Conservation (phyloP, 208 protist species). For the Blastocrithidia nonstop region DNA sequence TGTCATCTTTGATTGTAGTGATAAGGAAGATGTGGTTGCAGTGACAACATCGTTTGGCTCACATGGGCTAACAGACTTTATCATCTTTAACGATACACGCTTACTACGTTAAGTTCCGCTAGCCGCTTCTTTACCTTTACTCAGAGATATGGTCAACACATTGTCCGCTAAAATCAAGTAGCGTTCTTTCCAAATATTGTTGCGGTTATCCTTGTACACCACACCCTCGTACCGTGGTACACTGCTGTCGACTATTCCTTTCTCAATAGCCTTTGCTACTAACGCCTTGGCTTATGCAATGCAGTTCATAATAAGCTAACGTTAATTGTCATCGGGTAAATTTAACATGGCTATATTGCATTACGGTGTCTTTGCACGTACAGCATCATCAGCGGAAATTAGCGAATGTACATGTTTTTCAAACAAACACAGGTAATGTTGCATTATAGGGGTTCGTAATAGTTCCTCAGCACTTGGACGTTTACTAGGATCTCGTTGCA, state of each 20-base stretch:
- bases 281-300: conserved; percentile 48
- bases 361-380: conserved; percentile 13
- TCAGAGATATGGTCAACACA: conserved; percentile 63
- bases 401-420: conserved; percentile 42
- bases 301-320: conserved; percentile 24
- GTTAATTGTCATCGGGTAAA: conserved; percentile 20
- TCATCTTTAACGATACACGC: conserved; percentile 32
- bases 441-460: conserved; percentile 59
- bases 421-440: conserved; percentile 65
- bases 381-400: conserved; percentile 19
- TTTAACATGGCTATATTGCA: conserved; percentile 14
- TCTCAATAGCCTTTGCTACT: conserved; percentile 20
- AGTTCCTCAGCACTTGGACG: conserved; percentile 58
- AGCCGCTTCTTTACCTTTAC: conserved; percentile 35
- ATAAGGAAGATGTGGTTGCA: too few species aligned
- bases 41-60: conserved; percentile 27
- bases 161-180: conserved; percentile 35
- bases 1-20: too few species aligned
- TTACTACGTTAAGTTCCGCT: conserved; percentile 44
- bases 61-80: conserved; percentile 51
- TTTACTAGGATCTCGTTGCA: conserved; percentile 42
- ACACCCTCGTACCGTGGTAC: conserved; percentile 41
- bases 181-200: conserved; percentile 72
- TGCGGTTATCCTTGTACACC: conserved; percentile 66
- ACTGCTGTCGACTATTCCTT: conserved; percentile 17